Conservation (phyloP, 345 rosid species). For the Eucalyptus paniculata region DNA sequence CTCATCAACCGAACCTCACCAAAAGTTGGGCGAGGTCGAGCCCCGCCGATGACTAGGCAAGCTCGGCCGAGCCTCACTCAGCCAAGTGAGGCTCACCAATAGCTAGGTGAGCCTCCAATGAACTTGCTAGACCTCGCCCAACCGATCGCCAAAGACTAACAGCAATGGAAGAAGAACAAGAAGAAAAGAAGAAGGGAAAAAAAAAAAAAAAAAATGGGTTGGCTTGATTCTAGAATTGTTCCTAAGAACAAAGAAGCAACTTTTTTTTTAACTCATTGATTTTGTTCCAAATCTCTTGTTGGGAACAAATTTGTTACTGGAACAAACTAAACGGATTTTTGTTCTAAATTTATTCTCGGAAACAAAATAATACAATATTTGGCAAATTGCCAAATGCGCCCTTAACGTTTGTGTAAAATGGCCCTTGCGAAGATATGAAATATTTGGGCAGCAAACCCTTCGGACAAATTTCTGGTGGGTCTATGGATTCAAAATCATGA, state of each 20-base stretch:
- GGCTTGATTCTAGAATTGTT: accelerated
- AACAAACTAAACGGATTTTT: accelerated
- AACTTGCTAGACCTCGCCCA: accelerated
- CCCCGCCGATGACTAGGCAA: too few relatives aligned
- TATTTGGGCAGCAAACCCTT: background rate
- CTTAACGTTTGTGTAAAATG: background rate
- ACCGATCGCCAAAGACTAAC: accelerated
- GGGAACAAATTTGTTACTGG: too few relatives aligned
- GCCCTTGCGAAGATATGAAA: too few relatives aligned
- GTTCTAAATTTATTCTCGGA: accelerated
- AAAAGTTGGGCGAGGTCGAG: too few relatives aligned
- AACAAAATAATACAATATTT: too few relatives aligned
- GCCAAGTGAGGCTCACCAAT: accelerated
- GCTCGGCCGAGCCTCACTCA: accelerated
- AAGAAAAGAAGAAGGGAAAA: too few relatives aligned
- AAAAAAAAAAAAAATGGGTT: accelerated
- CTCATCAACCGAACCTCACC: too few relatives aligned
- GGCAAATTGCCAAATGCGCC: background rate
- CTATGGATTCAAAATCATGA: background rate
- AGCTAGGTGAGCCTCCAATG: accelerated
- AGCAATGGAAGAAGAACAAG: accelerated
- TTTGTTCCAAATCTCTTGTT: accelerated
- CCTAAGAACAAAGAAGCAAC: accelerated
- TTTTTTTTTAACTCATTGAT: too few relatives aligned
- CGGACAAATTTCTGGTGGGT: background rate